Base-by-base conservation (phyloP, 2,329 filamentous ascomycete genomes). In the Stachybotrys elegans region DNA sequence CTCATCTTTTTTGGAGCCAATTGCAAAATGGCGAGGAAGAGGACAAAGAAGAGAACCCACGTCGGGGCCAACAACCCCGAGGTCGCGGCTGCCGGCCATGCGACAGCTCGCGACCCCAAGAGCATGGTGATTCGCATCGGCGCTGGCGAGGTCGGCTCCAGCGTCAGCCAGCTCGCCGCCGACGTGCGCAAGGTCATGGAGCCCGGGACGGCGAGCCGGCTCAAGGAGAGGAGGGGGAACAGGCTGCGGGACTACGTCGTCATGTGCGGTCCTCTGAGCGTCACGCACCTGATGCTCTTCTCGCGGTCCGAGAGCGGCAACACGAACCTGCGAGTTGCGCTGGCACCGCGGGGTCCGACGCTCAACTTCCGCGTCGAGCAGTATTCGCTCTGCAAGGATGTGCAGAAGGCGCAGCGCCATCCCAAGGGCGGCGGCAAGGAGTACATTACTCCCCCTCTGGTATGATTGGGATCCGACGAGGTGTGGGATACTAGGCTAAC, bases 121-220 rank as follows among this genome's bases (percentile, higher is more conserved):
- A 94, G 86, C 63, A 96, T 98, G 92, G 92, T 98, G 46, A 95
- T 98, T 66, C 88, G 93, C 55, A 91, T 96, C 58, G 93, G 93
- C 57, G 92, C 91, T 56, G 87, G 90, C 57, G 88, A 96, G 62
- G 89, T 98, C 42, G 93, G 93, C 46, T 81, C 88, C 47, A 95
- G 87, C 63, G 79, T 98, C 57, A 92, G 85, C 63, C 91, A 97
- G 69, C 74, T 98, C 55, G 91, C 92, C 19, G 83, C 86, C 55
- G 93, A 98, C 70, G 87, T 97, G 47, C 83, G 93, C 56, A 77
- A 78, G 44, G 92, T 97, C 71, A 95, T 98, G 90, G 90, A 97
- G 67, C 93, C 93, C 1, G 88, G 90, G 43, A 98, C 93, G 4
- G 93, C 93, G 4, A 85, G 84, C 49, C 80, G 92, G 47, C 66